phyloP scores from a whole-genome alignment of 345 rosid species.

The Punica granatum region DNA sequence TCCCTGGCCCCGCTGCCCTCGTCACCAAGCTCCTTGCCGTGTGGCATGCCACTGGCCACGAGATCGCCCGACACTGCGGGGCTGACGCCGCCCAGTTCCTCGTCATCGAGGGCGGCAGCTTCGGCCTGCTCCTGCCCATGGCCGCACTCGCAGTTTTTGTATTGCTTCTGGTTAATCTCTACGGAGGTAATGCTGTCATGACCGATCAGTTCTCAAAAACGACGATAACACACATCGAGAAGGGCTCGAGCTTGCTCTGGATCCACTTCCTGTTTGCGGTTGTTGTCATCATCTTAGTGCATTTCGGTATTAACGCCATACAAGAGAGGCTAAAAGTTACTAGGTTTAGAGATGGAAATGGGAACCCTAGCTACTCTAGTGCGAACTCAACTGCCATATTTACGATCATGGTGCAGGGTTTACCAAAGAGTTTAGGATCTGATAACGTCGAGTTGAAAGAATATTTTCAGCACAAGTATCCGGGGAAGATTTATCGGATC shows the following conservation, averaged over 20 bases:
- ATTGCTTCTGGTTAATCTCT: slow-evolving; percentile 72
- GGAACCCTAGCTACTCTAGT: slow-evolving; percentile 62
- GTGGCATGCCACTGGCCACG: slow-evolving; percentile 89
- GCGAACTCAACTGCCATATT: slow-evolving; percentile 71
- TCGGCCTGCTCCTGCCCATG: slow-evolving; percentile 39
- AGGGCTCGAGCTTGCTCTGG: slow-evolving; percentile 81
- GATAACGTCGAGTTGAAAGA: slow-evolving; percentile 60
- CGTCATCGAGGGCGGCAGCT: slow-evolving; percentile 88
- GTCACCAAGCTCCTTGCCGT: slow-evolving; percentile 78
- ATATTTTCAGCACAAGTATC: slow-evolving; percentile 68
- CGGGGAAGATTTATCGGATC: slow-evolving; percentile 74
- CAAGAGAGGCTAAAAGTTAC: slow-evolving; percentile 68
- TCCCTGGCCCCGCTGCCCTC: slow-evolving; percentile 73
- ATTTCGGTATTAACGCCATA: slow-evolving; percentile 62
- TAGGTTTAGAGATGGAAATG: slow-evolving; percentile 92
- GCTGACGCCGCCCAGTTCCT: slow-evolving; percentile 96
- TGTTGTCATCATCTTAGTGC: slow-evolving; percentile 46
- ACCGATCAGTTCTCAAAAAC: slow-evolving; percentile 84
- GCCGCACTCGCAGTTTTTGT: slow-evolving; percentile 51
- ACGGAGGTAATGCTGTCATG: slow-evolving; percentile 64
- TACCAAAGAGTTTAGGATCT: slow-evolving; percentile 72
- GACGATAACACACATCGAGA: slow-evolving; percentile 68
- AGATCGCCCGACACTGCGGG: slow-evolving; percentile 88
- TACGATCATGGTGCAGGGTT: slow-evolving; percentile 81
- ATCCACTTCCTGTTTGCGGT: slow-evolving; percentile 71